These are phyloP conservation scores for Citrullus amarus DNA, from an alignment of 306 rosid genomes.

Conservation along the genomic window DNA sequence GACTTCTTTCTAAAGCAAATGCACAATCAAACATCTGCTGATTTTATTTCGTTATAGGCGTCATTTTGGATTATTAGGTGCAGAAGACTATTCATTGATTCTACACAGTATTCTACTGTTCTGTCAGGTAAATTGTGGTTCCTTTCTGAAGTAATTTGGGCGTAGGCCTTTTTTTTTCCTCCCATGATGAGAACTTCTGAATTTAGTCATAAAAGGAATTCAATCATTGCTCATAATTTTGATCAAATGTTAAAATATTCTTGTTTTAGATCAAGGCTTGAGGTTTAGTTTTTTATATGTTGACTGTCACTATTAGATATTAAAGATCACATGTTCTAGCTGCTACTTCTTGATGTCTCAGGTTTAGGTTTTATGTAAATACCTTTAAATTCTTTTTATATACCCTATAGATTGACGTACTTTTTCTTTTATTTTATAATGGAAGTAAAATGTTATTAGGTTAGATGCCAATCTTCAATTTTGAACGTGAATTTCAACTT, in stretches of 20 bases:
- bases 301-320: background rate
- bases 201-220: background rate
- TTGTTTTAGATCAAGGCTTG: background rate
- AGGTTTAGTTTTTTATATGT: background rate
- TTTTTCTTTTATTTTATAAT: background rate
- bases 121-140: slow-evolving; percentile 54
- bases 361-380: background rate
- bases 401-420: background rate
- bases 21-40: slow-evolving; percentile 5
- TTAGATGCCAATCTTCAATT: background rate
- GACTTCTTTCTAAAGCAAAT: background rate
- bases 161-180: background rate
- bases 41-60: slow-evolving; percentile 33
- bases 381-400: background rate
- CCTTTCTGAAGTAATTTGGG: slow-evolving; percentile 8
- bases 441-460: background rate
- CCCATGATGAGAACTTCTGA: background rate
- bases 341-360: background rate
- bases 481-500: background rate
- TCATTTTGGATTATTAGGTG: slow-evolving; percentile 28
- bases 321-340: background rate
- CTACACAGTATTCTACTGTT: slow-evolving; percentile 44
- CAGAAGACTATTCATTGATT: slow-evolving; percentile 46
- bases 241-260: background rate
- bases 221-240: background rate